Percentiles rank a stretch among this genome's conserved stretches.
Conservation (phyloP, 768 basidiomycete genomes). For the Crassisporium funariophilum region DNA sequence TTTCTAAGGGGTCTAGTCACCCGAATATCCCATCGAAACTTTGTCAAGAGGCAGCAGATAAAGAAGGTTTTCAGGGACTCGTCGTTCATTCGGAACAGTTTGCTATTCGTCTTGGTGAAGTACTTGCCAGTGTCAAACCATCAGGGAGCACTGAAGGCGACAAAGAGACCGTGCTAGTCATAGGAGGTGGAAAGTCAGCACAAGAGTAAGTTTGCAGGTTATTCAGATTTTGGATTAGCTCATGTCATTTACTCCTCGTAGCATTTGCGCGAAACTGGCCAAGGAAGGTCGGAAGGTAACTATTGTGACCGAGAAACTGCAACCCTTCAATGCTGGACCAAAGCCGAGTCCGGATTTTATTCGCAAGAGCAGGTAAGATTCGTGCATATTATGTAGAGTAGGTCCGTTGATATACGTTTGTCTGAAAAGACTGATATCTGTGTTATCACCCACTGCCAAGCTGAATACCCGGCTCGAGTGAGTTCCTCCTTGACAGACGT, state of each 20-base stretch:
- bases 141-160: constrained; percentile 2
- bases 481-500: constrained; percentile 10
- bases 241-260: constrained; percentile 15
- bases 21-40: too few species aligned
- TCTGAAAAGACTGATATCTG: constrained; percentile 46
- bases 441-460: constrained; percentile 49
- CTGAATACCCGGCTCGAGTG: constrained; percentile 55
- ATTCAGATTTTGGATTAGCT: not conserved
- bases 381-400: not conserved
- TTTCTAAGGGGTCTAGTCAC: too few species aligned
- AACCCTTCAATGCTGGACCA: constrained; percentile 47
- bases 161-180: constrained; percentile 39
- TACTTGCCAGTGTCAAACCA: too few species aligned
- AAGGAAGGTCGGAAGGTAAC: constrained; percentile 46
- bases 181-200: constrained; percentile 66
- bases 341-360: constrained; percentile 51
- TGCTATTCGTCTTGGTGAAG: too few species aligned
- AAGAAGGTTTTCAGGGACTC: too few species aligned
- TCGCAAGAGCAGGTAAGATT: constrained; percentile 54
- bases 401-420: not conserved
- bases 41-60: too few species aligned
- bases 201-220: constrained; percentile 46
- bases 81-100: too few species aligned
- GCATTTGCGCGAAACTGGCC: constrained; percentile 49
- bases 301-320: constrained; percentile 51